Percentiles rank a stretch among this genome's conserved stretches.
phyloP scores from a whole-genome alignment of 208 protist genomes.

The Acanthamoeba lenticulata region DNA sequence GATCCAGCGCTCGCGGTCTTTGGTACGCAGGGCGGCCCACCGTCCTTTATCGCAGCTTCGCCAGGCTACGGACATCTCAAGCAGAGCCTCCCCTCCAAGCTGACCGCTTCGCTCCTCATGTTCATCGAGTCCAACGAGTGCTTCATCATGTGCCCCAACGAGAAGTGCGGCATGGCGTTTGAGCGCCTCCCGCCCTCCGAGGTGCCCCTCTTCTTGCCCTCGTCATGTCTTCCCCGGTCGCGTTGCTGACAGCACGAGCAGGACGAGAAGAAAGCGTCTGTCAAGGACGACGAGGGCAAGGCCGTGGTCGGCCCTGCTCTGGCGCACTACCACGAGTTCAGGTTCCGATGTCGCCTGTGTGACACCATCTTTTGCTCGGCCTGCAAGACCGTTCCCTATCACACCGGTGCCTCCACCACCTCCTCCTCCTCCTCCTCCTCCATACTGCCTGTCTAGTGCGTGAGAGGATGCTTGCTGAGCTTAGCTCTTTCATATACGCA shows the following conservation, averaged over 20 bases:
- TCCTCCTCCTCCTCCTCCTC: neutral
- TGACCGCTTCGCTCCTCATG: neutral
- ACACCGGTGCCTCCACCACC: neutral
- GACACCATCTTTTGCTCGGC: constrained; percentile 41
- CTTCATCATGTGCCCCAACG: constrained; percentile 7
- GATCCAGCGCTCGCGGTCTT: constrained; percentile 6
- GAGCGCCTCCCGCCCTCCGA: constrained; percentile 19
- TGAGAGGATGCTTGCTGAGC: neutral
- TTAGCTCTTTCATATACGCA: neutral
- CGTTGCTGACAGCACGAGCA: neutral
- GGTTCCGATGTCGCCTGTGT: constrained; percentile 3
- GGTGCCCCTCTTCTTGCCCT: neutral
- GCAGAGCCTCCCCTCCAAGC: constrained; percentile 1
- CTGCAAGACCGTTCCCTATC: neutral
- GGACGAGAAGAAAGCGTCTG: neutral
- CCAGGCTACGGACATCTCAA: neutral
- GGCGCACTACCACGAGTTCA: constrained; percentile 52
- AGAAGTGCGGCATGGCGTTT: neutral
- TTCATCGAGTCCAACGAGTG: constrained; percentile 16
- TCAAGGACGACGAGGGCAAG: constrained; percentile 55
- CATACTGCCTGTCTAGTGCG: neutral
- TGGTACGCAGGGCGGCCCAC: neutral
- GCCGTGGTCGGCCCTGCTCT: neutral
- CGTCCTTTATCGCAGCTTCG: neutral
- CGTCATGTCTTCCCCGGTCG: neutral